Evolutionary conservation across 1,284 basidiomycete species (phyloP), one percentile per base, ranked within the genome.

Genomic region (Moesziomyces sp.): DNA sequence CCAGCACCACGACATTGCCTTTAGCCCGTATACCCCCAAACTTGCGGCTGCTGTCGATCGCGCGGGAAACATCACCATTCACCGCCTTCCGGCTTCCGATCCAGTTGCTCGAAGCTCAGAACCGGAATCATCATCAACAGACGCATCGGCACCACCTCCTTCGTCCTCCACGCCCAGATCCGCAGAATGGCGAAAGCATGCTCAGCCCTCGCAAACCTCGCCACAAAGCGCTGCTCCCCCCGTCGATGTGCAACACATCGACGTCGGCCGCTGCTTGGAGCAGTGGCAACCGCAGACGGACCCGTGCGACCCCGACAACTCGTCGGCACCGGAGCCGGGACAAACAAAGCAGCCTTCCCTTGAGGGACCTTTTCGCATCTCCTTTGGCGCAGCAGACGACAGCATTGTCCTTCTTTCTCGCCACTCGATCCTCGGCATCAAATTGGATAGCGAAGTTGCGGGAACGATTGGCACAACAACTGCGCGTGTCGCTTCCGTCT

Each of bases 1-100:
- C 16, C 59, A 69, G 57, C 66, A 69, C 11, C 60, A 59, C 5
- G 66, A 69, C 45, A 8, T 69, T 10, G 55, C 46, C 46, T 69
- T 69, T 49, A 48, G 60, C n/a, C 28, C 9, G 7, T 40, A 21
- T 8, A 21, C 23, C 16, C 26, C 52, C 13, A 9, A 14, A 1
- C 19, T 59, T 6, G 56, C 52, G 4, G 59, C 57, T 19, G 46
- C 52, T 13, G 60, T 69, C 11, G 60, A 69, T 44, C 45, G 60
- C 5, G 42, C 45, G 13, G 66, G 66, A 35, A 58, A 53, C 52
- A 46, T 69, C 26, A 53, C 58, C 11, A 5, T 63, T 0, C 46
- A 44, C 19, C 38, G 46, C n/a, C 33, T 63, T 21, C 9, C 23
- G 43, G 21, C 14, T 19, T 23, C 13, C n/a, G 21, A 48, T 3